Base-by-base conservation (phyloP, 805 yeast species). In the Ogataea paradorogensis region DNA sequence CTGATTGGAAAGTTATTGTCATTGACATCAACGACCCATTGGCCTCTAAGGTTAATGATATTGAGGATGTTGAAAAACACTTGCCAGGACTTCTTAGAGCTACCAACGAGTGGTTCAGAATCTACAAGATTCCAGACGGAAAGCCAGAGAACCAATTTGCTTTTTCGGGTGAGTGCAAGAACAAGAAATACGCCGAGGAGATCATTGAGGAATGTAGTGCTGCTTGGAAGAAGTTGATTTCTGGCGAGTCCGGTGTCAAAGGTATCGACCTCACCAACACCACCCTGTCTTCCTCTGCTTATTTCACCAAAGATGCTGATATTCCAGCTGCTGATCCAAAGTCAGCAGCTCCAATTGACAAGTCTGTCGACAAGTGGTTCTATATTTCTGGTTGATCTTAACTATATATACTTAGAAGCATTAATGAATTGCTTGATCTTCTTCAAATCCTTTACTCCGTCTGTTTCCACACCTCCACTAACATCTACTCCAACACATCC, bases 291-390 rank as follows among this genome's bases (percentile, higher is more conserved):
- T 64, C 71, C 43, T 63, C 88, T 47, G 66, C 85, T 33, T 51
- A 79, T 46, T 78, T 65, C 71, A 71, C 75, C 40, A 51, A 73
- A 40, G 68, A 67, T 38, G 54, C 69, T 43, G 73, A 67, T 42
- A 62, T 87, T 43, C 95, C 96, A 54, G 74, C 76, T 43, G 95
- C 86, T 56, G 57, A 77, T 55, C 78, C 84, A 51, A 66, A 71
- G 52, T 76, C 90, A 50, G 89, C 90, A 63, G 96, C 95, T 50
- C 95, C 96, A 68, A 87, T 93, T 66, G 99, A 91, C 75, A 80
- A 85, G 70, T 87, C 96, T 41, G 73, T 91, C 64, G 98, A 91
- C 78, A 91, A 91, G 74, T 91, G 99, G 99, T 91, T 93, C 79
- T 91, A 80, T 81, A 91, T 91, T 63, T 87, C 91, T 45, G 93